phyloP scores from a whole-genome alignment of 2,329 filamentous ascomycete species.

The Periglandula ipomoeae region DNA sequence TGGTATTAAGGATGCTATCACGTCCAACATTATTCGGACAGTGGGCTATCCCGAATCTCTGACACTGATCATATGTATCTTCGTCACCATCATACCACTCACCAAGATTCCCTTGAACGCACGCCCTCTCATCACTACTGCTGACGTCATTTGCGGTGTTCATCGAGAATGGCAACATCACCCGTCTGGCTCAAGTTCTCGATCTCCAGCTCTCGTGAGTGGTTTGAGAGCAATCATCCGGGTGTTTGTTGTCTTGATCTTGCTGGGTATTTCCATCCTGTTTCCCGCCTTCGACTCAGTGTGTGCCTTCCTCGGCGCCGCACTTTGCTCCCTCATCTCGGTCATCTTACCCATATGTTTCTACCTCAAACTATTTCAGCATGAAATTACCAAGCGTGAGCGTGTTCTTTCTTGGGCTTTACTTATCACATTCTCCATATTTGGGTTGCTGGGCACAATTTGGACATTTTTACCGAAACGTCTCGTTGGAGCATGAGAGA shows the following conservation, averaged over 20 bases:
- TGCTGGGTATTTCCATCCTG: conserved; percentile 62
- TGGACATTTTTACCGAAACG: conserved; percentile 83
- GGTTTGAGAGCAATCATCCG: conserved; percentile 52
- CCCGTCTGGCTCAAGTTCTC: conserved; percentile 30
- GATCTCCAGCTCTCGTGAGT: conserved; percentile 31
- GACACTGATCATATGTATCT: conserved; percentile 72
- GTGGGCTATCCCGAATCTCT: conserved; percentile 64
- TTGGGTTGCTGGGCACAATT: conserved; percentile 71
- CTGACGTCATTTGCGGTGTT: conserved; percentile 73
- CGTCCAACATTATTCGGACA: conserved; percentile 74
- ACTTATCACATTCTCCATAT: conserved; percentile 56
- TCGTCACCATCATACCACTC: conserved; percentile 85
- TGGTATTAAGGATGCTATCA: conserved; percentile 78
- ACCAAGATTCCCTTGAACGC: conserved; percentile 92
- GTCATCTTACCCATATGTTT: conserved; percentile 83
- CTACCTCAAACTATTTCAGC: conserved; percentile 79
- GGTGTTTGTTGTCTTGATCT: conserved; percentile 56
- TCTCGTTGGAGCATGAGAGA: conserved; percentile 46
- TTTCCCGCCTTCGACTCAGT: conserved; percentile 79
- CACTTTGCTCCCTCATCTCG: conserved; percentile 89
- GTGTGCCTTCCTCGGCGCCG: conserved; percentile 83
- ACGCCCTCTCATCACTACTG: conserved; percentile 76
- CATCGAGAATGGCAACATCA: conserved; percentile 34
- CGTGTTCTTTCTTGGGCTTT: conserved; percentile 58
- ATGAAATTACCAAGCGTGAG: conserved; percentile 57